A percentile compares a stretch with the other conserved stretches of the same genome.
phyloP scores from a whole-genome alignment of 2,329 filamentous ascomycete species.

The Talaromyces sp. region DNA sequence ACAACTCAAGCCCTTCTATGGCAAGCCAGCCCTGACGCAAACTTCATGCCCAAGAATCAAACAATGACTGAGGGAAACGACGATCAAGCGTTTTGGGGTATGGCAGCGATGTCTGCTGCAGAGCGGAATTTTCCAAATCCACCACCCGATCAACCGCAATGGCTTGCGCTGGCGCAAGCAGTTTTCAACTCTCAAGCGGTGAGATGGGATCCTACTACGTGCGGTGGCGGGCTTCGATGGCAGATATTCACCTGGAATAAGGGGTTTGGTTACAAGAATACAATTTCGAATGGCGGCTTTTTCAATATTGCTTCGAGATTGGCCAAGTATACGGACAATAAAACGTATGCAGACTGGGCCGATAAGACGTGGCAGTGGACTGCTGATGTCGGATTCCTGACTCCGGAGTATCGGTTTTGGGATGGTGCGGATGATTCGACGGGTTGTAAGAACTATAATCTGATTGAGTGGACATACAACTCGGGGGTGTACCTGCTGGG shows the following conservation, averaged over 20 bases:
- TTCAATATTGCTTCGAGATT: conserved; percentile 78
- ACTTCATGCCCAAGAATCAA: conserved; percentile 46
- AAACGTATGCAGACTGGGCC: conserved; percentile 64
- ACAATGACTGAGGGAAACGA: conserved; percentile 53
- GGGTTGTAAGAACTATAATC: conserved; percentile 62
- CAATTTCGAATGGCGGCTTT: conserved; percentile 76
- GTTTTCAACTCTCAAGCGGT: conserved; percentile 69
- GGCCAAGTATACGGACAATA: conserved; percentile 63
- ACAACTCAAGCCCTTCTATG: conserved; percentile 38
- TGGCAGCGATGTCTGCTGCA: conserved; percentile 57
- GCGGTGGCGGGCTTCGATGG: conserved; percentile 73
- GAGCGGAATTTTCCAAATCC: conserved; percentile 45
- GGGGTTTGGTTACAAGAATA: conserved; percentile 81
- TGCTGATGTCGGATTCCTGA: conserved; percentile 29
- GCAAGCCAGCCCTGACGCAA: conserved; percentile 38
- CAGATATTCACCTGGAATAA: conserved; percentile 77
- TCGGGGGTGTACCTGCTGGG: conserved; percentile 61
- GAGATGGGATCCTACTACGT: conserved; percentile 68
- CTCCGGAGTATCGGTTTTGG: conserved; percentile 20
- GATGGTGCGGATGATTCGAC: conserved; percentile 47
- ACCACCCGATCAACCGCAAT: conserved; percentile 26
- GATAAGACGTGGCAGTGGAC: conserved; percentile 64
- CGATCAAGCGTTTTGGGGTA: conserved; percentile 60
- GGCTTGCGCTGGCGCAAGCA: conserved; percentile 63
- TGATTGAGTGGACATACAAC: conserved; percentile 65